Evolutionary conservation across 768 basidiomycete genomes (phyloP), one percentile per base, ranked within the genome.

Genomic region (Tephrocybe sp.): DNA sequence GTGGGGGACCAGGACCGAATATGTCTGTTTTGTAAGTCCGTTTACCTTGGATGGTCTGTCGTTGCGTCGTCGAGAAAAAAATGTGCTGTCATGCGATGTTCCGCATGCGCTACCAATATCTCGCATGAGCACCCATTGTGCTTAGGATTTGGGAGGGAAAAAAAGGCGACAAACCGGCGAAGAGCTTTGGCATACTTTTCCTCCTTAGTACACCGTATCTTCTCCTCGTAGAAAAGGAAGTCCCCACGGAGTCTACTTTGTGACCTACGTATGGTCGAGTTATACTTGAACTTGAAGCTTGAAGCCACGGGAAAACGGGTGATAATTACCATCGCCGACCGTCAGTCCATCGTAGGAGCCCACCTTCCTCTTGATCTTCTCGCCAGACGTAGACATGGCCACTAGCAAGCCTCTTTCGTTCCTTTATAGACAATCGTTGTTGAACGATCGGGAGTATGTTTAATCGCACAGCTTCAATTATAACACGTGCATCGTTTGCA

Each of bases 361-460:
- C 72, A 6, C 80, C 82, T 40, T 84, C 84, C 41, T 88, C 88
- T 56, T 86, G 87, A 3, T 86, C 85, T 63, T 91, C 88, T 58
- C 91, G 88, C 88, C 88, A 91, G 31, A 91, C 88, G 58, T 88
- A 91, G 34, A 91, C 78, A 52, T 89, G 86, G 2, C 88, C 88
- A 43, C 86, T 86, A 30, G 63, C 62, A 4, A 91, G 71, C 36
- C 83, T 79, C 27, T 87, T 86, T 38, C 88, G 73, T 61, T 91
- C 88, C 50, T 69, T 80, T 3, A 81, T 72, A 11, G 83, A 77
- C 15, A 91, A 70, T 8, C 88, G 79, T 18, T 85, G 79, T 50
- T 77, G 84, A 52, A 89, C 80, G 45, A 91, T 69, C 5, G 88
- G 88, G 27, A 90, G 70, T 31, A 85, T 70, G 53, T 81, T 81